Conservation (phyloP, 2,329 filamentous ascomycete species). For the Hortaea sp. region DNA sequence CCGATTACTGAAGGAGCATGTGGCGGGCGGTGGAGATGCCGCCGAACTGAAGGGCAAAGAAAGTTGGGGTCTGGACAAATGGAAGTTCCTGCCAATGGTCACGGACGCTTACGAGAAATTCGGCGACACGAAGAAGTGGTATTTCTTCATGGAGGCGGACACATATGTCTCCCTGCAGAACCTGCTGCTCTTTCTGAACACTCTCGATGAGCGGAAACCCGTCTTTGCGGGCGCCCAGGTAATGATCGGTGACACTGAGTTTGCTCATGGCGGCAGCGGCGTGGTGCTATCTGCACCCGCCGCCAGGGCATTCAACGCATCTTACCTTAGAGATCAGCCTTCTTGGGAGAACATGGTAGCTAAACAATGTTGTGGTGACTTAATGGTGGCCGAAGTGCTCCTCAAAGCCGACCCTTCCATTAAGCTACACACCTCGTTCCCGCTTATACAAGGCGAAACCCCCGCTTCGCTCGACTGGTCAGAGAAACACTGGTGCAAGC, state of each 20-base stretch:
- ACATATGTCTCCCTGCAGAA: constrained; percentile 47
- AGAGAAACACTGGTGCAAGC: constrained; percentile 34
- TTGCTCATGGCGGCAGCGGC: constrained; percentile 34
- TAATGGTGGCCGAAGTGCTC: constrained; percentile 41
- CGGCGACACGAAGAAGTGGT: constrained; percentile 43
- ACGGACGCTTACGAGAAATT: constrained; percentile 29
- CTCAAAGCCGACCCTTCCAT: constrained; percentile 37
- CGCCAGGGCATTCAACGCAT: constrained; percentile 24
- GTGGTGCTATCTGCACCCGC: constrained; percentile 35
- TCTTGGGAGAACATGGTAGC: constrained; percentile 37
- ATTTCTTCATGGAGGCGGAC: constrained; percentile 49
- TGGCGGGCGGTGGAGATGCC: neutral
- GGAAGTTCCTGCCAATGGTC: constrained; percentile 46
- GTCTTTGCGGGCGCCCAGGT: constrained; percentile 41
- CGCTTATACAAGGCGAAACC: constrained; percentile 36
- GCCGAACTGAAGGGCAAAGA: constrained; percentile 7
- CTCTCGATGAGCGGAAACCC: constrained; percentile 37
- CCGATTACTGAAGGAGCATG: constrained; percentile 1
- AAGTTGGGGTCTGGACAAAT: constrained; percentile 32
- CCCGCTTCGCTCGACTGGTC: constrained; percentile 32
- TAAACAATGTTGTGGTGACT: constrained; percentile 45
- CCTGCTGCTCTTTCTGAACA: constrained; percentile 42
- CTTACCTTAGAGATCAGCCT: constrained; percentile 29
- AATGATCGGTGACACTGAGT: constrained; percentile 26
- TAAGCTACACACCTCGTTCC: constrained; percentile 33